These are phyloP conservation scores for Cucurbita argyrosperma DNA, from an alignment of 306 rosid species.

Conservation along the genomic window DNA sequence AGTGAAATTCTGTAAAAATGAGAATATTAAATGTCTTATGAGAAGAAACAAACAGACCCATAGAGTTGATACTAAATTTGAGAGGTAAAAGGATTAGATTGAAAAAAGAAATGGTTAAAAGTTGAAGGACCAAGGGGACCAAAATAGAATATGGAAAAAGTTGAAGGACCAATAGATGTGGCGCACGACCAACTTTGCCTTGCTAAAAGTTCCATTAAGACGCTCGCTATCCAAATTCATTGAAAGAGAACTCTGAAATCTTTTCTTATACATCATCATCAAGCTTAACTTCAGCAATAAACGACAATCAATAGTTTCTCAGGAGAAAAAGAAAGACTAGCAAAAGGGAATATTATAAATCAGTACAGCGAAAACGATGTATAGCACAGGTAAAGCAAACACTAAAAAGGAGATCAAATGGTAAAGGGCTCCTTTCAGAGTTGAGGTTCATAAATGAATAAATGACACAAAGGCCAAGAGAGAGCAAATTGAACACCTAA, in stretches of 20 bases:
- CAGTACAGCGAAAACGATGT: not conserved
- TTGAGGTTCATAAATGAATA: not conserved
- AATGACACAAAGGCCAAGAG: not conserved
- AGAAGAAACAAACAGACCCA: too few relatives aligned
- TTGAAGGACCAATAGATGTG: not conserved
- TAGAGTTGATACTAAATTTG: too few relatives aligned
- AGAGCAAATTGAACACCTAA: conserved; percentile 3
- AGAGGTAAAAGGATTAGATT: too few relatives aligned
- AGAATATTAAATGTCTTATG: too few relatives aligned
- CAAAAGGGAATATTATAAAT: conserved; percentile 1
- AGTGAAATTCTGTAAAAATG: not conserved
- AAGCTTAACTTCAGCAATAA: not conserved
- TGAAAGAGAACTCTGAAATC: not conserved
- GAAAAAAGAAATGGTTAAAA: not conserved
- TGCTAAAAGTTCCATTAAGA: not conserved
- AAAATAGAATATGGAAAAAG: not conserved
- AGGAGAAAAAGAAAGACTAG: not conserved
- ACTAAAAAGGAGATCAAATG: not conserved
- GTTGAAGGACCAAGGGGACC: not conserved
- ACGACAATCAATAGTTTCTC: not conserved
- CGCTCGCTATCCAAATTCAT: not conserved
- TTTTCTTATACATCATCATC: not conserved
- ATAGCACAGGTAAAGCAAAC: not conserved
- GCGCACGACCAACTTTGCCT: not conserved
- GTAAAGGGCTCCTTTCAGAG: not conserved